A percentile compares a stretch with the other conserved stretches of the same genome.
These are phyloP conservation scores for Barnettozyma populi DNA, from an alignment of 805 yeast genomes.

Conservation along the genomic window DNA sequence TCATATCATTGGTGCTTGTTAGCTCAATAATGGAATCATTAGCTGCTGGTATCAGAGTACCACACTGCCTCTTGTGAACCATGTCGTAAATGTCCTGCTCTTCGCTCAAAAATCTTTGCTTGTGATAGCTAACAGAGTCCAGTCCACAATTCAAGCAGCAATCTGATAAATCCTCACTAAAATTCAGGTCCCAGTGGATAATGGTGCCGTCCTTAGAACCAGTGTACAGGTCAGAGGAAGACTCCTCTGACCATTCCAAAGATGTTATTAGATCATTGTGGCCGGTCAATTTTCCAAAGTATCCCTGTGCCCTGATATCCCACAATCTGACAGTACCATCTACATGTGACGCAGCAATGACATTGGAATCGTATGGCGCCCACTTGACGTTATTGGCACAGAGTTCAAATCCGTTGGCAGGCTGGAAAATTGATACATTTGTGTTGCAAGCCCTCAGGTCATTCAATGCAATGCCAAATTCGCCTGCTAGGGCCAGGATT, in stretches of 20 bases:
- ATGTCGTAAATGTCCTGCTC: constrained; percentile 27
- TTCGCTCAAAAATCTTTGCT: constrained; percentile 24
- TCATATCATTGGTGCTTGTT: constrained; percentile 34
- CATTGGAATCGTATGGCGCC: constrained; percentile 55
- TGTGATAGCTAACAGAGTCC: constrained; percentile 31
- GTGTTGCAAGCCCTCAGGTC: constrained; percentile 49
- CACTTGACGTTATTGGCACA: constrained; percentile 47
- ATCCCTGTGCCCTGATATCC: constrained; percentile 63
- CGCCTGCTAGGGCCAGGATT: constrained; percentile 59
- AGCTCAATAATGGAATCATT: constrained; percentile 43
- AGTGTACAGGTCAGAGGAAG: constrained; percentile 48
- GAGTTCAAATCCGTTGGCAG: constrained; percentile 24
- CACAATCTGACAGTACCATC: constrained; percentile 58
- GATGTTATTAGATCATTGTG: constrained; percentile 51
- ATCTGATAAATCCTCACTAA: constrained; percentile 25
- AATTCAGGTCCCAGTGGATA: constrained; percentile 60
- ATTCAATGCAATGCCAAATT: constrained; percentile 67
- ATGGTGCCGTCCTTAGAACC: constrained; percentile 62
- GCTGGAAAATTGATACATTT: constrained; percentile 37
- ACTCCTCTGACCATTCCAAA: constrained; percentile 52
- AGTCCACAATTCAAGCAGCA: constrained; percentile 46
- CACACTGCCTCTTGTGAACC: constrained; percentile 46
- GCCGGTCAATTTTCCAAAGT: constrained; percentile 48
- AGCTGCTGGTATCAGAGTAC: constrained; percentile 58
- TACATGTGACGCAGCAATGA: constrained; percentile 59